Base-by-base conservation (phyloP, 2,329 filamentous ascomycete genomes). In the Fusarium nurragi region DNA sequence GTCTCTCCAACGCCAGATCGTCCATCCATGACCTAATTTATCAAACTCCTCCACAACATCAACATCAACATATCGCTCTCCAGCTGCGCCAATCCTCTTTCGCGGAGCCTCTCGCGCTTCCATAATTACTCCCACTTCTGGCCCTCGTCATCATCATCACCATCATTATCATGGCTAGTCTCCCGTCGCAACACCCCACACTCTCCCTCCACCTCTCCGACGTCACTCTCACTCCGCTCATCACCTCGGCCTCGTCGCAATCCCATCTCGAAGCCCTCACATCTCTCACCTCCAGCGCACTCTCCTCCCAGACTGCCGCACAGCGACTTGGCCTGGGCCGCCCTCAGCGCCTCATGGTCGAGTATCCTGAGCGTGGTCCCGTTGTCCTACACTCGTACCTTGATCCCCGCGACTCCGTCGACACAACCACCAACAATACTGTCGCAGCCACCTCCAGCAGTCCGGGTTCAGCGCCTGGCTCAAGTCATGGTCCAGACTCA, bases 181-280 rank as follows among this genome's bases (percentile, higher is more conserved):
- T 79, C 46, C 82, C 83, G 46, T 77, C 78, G 11, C 79, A 84
- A 67, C 79, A 84, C 74, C 83, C 84, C 32, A 74, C 77, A 57
- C 79, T 87, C 50, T 79, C 82, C 66, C 78, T 86, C 61, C 84
- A 87, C 78, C 81, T 88, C 58, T 81, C 84, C 65, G 86, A 88
- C 78, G 77, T 81, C 58, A 77, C 82, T 59, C 81, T 86, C 65
- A 85, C 83, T 6, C 84, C 86, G 28, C 80, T 89, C 65, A 80
- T 88, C 71, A 84, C 83, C 19, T 85, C 83, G 25, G 81, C 83
- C 55, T 77, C 76, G 49, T 78, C 78, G 21, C 75, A 75, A 50
- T 73, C 75, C 8, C 80, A 81, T 52, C 78, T 81, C 56, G 77
- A 81, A 48, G 79, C 84, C n/a, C 81, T 89, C 48, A 80, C 83